These are phyloP conservation scores for Phytopythium litorale DNA, from an alignment of 352 stramenopile species.

Conservation along the genomic window DNA sequence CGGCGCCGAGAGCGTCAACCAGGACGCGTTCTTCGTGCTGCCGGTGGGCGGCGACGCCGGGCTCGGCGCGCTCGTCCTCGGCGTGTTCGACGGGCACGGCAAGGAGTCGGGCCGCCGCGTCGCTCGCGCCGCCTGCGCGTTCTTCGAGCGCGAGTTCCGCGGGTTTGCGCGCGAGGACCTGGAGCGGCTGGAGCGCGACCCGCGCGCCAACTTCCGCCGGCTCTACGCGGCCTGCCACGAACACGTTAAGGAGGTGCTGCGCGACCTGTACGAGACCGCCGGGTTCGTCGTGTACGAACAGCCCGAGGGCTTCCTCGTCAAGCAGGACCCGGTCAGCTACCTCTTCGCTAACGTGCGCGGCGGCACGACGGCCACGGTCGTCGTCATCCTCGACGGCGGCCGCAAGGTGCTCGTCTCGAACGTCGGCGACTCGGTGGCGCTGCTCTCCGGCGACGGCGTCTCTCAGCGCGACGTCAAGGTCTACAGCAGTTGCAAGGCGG, in stretches of 20 bases:
- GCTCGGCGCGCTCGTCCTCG: conserved; percentile 49
- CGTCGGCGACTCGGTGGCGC: conserved; percentile 71
- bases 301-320: conserved; percentile 57
- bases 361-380: conserved; percentile 82
- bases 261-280: conserved; percentile 47
- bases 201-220: conserved; percentile 37
- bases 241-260: conserved; percentile 59
- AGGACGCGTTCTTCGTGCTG: conserved; percentile 87
- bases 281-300: conserved; percentile 59
- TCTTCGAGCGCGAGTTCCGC: conserved; percentile 63
- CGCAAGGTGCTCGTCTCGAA: conserved; percentile 77
- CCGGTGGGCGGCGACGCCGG: conserved; percentile 14
- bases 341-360: conserved; percentile 79
- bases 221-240: conserved; percentile 63
- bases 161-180: conserved; percentile 42
- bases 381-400: conserved; percentile 68
- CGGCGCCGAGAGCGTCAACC: conserved; percentile 68
- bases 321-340: conserved; percentile 26
- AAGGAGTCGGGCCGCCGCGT: conserved; percentile 70
- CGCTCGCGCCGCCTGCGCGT: conserved; percentile 50
- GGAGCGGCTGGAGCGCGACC: conserved; percentile 41
- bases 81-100: conserved; percentile 87
- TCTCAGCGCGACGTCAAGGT: conserved; percentile 26
- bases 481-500: conserved; percentile 10
- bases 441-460: conserved; percentile 31